Evolutionary conservation across 345 rosid species (phyloP).

Genomic region (Salix koriyanagi): DNA sequence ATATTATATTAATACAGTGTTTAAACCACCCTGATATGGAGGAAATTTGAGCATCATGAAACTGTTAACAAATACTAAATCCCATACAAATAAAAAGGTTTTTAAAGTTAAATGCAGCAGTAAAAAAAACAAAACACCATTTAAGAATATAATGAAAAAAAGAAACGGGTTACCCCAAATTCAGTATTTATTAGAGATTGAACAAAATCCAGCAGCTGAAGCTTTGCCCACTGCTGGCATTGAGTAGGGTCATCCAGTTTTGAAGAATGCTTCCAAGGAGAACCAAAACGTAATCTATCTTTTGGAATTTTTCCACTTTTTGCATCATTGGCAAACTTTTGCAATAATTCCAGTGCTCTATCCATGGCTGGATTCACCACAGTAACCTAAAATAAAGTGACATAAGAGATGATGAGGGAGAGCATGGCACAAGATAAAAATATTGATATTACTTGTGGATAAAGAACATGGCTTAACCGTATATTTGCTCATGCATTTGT

Average conservation of each 20-base stretch:
- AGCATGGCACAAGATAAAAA: no score
- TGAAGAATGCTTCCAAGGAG: slow-evolving; percentile 95
- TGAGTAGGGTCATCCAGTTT: slow-evolving; percentile 33
- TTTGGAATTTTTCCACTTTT: slow-evolving; percentile 55
- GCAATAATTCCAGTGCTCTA: slow-evolving; percentile 58
- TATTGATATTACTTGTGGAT: background rate
- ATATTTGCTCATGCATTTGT: no score
- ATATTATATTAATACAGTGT: no score
- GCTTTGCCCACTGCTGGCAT: slow-evolving; percentile 67
- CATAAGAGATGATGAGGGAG: background rate
- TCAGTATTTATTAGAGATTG: slow-evolving; percentile 68
- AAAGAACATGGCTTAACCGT: background rate
- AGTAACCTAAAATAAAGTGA: slow-evolving; percentile 42
- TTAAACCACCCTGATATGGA: no score
- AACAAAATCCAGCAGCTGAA: slow-evolving; percentile 90
- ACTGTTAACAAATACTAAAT: no score
- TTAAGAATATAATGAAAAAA: background rate
- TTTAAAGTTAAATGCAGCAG: no score
- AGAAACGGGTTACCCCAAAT: slow-evolving; percentile 52
- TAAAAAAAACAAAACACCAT: background rate
- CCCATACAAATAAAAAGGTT: no score
- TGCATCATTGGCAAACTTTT: slow-evolving; percentile 67
- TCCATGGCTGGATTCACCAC: slow-evolving; percentile 95
- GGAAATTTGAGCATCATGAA: no score
- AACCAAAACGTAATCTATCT: slow-evolving; percentile 74